Evolutionary conservation across 345 rosid species (phyloP).

Genomic region (Eucalyptus sp.): DNA sequence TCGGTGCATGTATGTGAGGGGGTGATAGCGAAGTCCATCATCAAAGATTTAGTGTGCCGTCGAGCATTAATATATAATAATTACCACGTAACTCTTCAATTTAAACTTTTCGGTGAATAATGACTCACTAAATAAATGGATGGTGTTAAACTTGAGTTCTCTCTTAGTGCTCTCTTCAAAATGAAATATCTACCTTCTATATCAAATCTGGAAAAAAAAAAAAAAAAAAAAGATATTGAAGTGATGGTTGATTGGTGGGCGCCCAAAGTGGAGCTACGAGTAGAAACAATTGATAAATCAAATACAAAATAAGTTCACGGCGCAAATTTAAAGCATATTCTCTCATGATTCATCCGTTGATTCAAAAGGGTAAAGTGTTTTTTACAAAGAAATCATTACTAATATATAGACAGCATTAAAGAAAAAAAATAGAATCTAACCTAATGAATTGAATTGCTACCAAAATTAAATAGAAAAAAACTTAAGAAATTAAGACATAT

Average conservation of each 20-base stretch:
- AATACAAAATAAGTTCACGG: neutral
- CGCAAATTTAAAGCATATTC: neutral
- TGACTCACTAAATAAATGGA: neutral
- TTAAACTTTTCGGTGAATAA: neutral
- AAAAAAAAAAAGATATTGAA: neutral
- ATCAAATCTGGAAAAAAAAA: too few relatives aligned
- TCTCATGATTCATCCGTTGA: neutral
- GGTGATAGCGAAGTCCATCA: neutral
- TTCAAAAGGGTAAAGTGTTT: neutral
- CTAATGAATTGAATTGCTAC: neutral
- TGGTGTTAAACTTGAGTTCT: neutral
- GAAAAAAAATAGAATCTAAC: neutral
- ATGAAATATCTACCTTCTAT: neutral
- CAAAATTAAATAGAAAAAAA: neutral
- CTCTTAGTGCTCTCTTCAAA: neutral
- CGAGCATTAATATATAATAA: neutral
- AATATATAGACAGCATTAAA: neutral
- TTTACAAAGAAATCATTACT: neutral
- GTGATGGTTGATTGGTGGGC: neutral
- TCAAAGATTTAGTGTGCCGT: neutral
- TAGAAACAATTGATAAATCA: neutral
- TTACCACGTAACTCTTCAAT: accelerated
- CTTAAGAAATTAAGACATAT: neutral
- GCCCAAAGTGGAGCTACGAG: neutral
- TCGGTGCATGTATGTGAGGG: neutral